These are phyloP conservation scores for Middelhovenomyces tepae DNA, from an alignment of 805 yeast genomes.

Conservation along the genomic window DNA sequence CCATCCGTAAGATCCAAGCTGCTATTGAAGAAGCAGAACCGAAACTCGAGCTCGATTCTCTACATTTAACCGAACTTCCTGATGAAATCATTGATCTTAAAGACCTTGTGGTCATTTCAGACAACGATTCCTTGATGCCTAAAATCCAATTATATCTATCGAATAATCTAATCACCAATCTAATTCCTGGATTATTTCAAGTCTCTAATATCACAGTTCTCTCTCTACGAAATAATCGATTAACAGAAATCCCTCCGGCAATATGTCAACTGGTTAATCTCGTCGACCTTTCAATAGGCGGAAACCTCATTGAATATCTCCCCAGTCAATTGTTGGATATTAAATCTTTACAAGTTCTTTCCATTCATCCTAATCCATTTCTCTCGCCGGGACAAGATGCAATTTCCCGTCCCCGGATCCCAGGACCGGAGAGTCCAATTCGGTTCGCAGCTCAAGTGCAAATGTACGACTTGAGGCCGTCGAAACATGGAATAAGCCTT, in stretches of 20 bases:
- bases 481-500: no score
- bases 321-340: slow-evolving; percentile 30
- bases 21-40: slow-evolving; percentile 10
- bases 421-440: no score
- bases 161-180: slow-evolving; percentile 20
- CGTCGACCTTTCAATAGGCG: slow-evolving; percentile 28
- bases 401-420: no score
- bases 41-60: slow-evolving; percentile 15
- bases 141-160: slow-evolving; percentile 24
- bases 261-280: slow-evolving; percentile 24
- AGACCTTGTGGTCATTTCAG: slow-evolving; percentile 18
- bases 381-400: no score
- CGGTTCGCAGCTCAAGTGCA: no score
- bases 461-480: no score
- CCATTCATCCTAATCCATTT: slow-evolving; percentile 31
- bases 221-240: slow-evolving; percentile 27
- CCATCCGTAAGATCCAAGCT: not conserved
- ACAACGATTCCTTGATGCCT: slow-evolving; percentile 18
- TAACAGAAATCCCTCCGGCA: slow-evolving; percentile 26
- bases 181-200: slow-evolving; percentile 23
- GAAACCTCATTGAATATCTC: slow-evolving; percentile 25
- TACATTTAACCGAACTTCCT: slow-evolving; percentile 26
- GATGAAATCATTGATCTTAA: slow-evolving; percentile 27
- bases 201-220: slow-evolving; percentile 28
- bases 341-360: slow-evolving; percentile 20